Evolutionary conservation across 306 rosid species (phyloP).

Genomic region (Glycine soja): DNA sequence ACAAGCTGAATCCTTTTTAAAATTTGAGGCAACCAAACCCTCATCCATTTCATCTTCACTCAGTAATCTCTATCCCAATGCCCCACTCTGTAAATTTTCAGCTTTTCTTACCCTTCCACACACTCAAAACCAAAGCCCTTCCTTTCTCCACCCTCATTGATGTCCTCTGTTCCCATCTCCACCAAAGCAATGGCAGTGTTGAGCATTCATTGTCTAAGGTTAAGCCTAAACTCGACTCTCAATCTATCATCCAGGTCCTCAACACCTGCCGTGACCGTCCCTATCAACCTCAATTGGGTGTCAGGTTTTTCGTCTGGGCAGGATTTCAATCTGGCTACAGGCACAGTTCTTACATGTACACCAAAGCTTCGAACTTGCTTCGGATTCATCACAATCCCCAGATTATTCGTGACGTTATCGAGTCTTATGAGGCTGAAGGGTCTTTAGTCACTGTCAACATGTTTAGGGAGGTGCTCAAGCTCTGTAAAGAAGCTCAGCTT

Average conservation of each 20-base stretch:
- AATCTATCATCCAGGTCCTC: slow-evolving; percentile 66
- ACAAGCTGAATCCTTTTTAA: too few species aligned
- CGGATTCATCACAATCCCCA: slow-evolving; percentile 57
- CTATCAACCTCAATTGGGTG: slow-evolving; percentile 58
- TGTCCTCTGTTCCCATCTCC: slow-evolving; percentile 56
- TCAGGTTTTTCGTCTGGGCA: slow-evolving; percentile 89
- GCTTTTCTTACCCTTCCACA: slow-evolving; percentile 46
- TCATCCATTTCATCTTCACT: too few species aligned
- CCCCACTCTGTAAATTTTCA: slow-evolving; percentile 48
- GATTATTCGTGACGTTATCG: slow-evolving; percentile 63
- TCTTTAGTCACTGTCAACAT: slow-evolving; percentile 61
- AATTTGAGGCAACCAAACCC: too few species aligned
- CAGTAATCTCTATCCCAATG: slow-evolving; percentile 33
- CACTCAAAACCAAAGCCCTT: slow-evolving; percentile 31
- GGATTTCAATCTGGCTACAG: slow-evolving; percentile 80
- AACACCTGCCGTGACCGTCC: slow-evolving; percentile 47
- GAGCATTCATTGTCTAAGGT: slow-evolving; percentile 63
- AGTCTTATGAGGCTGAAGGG: slow-evolving; percentile 68
- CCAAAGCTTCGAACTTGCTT: slow-evolving; percentile 67
- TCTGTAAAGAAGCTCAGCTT: slow-evolving; percentile 78
- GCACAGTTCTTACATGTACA: slow-evolving; percentile 70
- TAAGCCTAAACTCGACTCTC: slow-evolving; percentile 61
- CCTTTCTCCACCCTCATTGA: slow-evolving; percentile 55
- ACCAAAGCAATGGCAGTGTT: slow-evolving; percentile 49
- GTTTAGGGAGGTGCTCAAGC: slow-evolving; percentile 69